Base-by-base conservation (phyloP, 2,329 filamentous ascomycete genomes). In the Alternaria atra region DNA sequence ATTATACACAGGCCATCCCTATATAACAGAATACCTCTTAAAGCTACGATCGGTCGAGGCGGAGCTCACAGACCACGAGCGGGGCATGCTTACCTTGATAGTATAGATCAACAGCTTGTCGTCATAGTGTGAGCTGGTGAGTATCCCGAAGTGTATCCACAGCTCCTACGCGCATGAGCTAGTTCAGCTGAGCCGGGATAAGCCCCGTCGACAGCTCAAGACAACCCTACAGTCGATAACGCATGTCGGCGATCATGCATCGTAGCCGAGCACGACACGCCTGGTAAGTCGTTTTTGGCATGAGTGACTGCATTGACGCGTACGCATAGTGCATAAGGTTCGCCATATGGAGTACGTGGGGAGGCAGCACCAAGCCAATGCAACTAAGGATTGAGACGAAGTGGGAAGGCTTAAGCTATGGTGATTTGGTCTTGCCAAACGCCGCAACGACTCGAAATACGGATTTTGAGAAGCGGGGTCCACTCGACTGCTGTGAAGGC, bases 241-340 rank as follows among this genome's bases (percentile, higher is more conserved):
- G 58, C 52, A 54, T 52, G 47, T 46, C 40, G 57, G 30, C 55
- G 64, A 67, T 60, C 62, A 58, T 60, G 59, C 62, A 58, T 32
- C 25, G 17, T 20, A 39, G 29, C 27, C 9, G 47, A 60, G 55
- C 37, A 29, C 35, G 10, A 46, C 34, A 52, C 35, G 43, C 57
- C n/a, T 43, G 27, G 40, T 29, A 46, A 20, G 5, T 43, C 40
- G 35, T 30, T 52, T 37, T 30, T 25, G 43, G 30, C 52, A 52
- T 34, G 35, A 40, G 34, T 58, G 39, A 46, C 40, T 42, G 52
- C 40, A 51, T 51, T 60, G 47, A 56, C 34, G 58, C 53, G 43
- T 39, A 47, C 30, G 35, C 39, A 52, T 56, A 29, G 43, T 50
- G 23, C 30, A 60, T 20, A 17, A 37, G 37, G 23, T 44, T 52